Conservation (phyloP, 495 filamentous ascomycete genomes). For the Aspergillus diversus region DNA sequence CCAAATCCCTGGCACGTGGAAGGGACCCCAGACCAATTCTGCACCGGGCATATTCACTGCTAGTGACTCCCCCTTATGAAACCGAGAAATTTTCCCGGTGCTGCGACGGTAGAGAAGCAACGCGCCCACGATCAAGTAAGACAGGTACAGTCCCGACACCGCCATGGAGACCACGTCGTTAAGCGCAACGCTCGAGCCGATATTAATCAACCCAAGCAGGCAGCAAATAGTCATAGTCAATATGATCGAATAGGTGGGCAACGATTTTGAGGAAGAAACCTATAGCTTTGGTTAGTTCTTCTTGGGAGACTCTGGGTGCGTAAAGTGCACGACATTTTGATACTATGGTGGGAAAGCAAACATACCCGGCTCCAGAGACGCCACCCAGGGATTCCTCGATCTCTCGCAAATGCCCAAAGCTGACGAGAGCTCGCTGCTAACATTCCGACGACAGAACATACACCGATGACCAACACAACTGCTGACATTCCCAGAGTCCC, state of each 20-base stretch:
- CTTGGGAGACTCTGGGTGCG: too few relatives aligned
- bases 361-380: constrained; percentile 45
- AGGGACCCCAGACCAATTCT: constrained; percentile 45
- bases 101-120: constrained; percentile 54
- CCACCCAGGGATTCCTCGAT: constrained; percentile 55
- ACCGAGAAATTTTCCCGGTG: constrained; percentile 36
- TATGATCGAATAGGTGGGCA: constrained; percentile 47
- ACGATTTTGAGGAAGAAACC: constrained; percentile 35
- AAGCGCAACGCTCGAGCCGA: constrained; percentile 51
- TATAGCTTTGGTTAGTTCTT: constrained; percentile 7
- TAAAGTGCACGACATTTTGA: too few relatives aligned
- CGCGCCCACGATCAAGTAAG: constrained; percentile 45
- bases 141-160: constrained; percentile 46
- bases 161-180: constrained; percentile 49
- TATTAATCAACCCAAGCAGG: constrained; percentile 50
- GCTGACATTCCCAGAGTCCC: constrained; percentile 50
- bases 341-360: background rate
- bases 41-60: constrained; percentile 35
- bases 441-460: constrained; percentile 47
- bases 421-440: constrained; percentile 55
- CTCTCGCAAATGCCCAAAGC: constrained; percentile 59
- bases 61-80: constrained; percentile 23
- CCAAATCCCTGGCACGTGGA: constrained; percentile 35
- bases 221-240: constrained; percentile 37
- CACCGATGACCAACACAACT: constrained; percentile 46